These are phyloP conservation scores for Vitis hybrid DNA, from an alignment of 177 flowering plant genomes.

Conservation along the genomic window DNA sequence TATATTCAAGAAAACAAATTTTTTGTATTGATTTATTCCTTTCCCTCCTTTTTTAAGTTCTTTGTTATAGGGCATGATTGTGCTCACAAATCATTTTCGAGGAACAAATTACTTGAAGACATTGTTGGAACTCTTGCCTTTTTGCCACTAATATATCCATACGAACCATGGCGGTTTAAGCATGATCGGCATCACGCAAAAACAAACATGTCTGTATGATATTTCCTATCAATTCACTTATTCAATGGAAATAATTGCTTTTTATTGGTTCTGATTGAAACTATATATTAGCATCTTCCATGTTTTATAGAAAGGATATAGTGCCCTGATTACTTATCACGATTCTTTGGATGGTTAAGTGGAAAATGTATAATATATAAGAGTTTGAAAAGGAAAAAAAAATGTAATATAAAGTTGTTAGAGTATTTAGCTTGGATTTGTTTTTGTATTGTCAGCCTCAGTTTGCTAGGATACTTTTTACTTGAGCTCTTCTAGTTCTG, in stretches of 20 bases:
- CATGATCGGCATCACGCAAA: conserved; percentile 95
- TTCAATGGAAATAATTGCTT: not conserved
- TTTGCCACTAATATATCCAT: conserved; percentile 91
- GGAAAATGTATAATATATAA: too few relatives aligned
- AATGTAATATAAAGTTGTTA: too few relatives aligned
- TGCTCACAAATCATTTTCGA: conserved; percentile 93
- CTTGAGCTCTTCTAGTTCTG: too few relatives aligned
- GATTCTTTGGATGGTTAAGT: too few relatives aligned
- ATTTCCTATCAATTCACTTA: conserved; percentile 9
- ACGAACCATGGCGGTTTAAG: conserved; percentile 98
- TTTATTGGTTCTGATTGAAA: too few relatives aligned
- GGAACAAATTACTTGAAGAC: conserved; percentile 89
- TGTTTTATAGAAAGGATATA: too few relatives aligned
- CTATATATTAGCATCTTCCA: too few relatives aligned
- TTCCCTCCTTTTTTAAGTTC: conserved; percentile 47
- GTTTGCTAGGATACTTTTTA: too few relatives aligned
- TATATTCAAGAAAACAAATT: not conserved
- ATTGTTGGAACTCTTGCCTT: conserved; percentile 94
- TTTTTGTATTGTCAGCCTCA: too few relatives aligned
- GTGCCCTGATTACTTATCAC: too few relatives aligned
- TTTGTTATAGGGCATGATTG: conserved; percentile 99
- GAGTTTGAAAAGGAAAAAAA: too few relatives aligned
- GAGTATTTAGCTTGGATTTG: too few relatives aligned
- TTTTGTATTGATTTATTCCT: conserved; percentile 1
- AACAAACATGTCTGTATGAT: conserved; percentile 76